Conservation (phyloP, 805 yeast genomes). For the Starmerella kuoi region DNA sequence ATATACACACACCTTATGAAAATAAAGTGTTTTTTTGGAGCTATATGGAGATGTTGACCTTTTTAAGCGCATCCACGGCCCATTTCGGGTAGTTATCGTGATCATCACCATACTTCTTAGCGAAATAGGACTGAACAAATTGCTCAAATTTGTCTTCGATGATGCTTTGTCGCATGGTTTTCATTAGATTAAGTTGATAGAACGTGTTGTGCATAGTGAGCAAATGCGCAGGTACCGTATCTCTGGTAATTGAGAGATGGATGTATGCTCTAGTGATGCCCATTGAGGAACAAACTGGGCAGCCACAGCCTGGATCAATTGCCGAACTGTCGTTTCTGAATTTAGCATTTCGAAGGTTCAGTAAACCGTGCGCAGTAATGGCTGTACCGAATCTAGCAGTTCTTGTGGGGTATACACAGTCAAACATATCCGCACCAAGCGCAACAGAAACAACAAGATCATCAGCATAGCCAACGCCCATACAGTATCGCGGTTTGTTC, state of each 20-base stretch:
- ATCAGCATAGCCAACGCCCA: slow-evolving; percentile 40
- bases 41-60: slow-evolving; percentile 26
- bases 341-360: slow-evolving; percentile 30
- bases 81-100: slow-evolving; percentile 30
- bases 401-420: slow-evolving; percentile 37
- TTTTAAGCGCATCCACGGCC: slow-evolving; percentile 33
- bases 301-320: slow-evolving; percentile 32
- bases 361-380: slow-evolving; percentile 30
- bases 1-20: too few relatives aligned
- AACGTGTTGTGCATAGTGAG: slow-evolving; percentile 35
- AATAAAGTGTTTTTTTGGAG: too few relatives aligned
- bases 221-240: slow-evolving; percentile 36
- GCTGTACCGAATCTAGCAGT: slow-evolving; percentile 38
- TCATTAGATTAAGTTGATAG: slow-evolving; percentile 35
- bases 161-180: slow-evolving; percentile 31
- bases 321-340: slow-evolving; percentile 30
- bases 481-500: slow-evolving; percentile 35
- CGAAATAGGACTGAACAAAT: slow-evolving; percentile 31
- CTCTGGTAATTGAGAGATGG: slow-evolving; percentile 31
- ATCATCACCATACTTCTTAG: slow-evolving; percentile 28
- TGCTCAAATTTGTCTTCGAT: slow-evolving; percentile 30
- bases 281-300: slow-evolving; percentile 34
- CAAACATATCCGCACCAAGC: slow-evolving; percentile 37
- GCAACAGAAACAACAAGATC: slow-evolving; percentile 37
- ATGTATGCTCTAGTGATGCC: slow-evolving; percentile 32